A percentile compares a stretch with the other conserved stretches of the same genome.
These are phyloP conservation scores for Lachancea mirantina DNA, from an alignment of 805 yeast species.

Conservation along the genomic window DNA sequence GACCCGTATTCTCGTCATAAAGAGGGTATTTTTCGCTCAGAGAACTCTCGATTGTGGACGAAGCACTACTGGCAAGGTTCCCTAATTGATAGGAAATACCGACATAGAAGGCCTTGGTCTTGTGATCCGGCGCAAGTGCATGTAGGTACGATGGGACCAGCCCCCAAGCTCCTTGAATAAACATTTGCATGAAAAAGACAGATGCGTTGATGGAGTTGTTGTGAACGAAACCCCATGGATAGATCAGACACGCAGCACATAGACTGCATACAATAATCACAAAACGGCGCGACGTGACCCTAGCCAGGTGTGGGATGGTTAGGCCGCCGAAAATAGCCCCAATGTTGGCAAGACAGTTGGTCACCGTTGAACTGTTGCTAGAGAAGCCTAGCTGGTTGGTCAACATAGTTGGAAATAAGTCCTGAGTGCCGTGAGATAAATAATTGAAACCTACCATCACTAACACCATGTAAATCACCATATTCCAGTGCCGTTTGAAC, in stretches of 20 bases:
- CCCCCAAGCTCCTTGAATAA: conserved; percentile 66
- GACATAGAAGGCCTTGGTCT: conserved; percentile 49
- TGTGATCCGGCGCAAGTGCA: conserved; percentile 52
- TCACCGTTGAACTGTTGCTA: conserved; percentile 44
- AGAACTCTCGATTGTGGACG: conserved; percentile 59
- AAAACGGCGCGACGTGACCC: conserved; percentile 59
- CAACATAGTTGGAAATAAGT: conserved; percentile 58
- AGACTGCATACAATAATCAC: conserved; percentile 50
- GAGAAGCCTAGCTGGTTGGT: conserved; percentile 43
- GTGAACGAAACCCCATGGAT: conserved; percentile 53
- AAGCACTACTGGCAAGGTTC: conserved; percentile 57
- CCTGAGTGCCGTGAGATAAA: conserved; percentile 69
- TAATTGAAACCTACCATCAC: conserved; percentile 62
- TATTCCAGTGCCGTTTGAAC: conserved; percentile 47
- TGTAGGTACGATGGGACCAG: conserved; percentile 54
- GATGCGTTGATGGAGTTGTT: conserved; percentile 45
- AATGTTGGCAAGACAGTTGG: conserved; percentile 53
- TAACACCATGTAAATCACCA: conserved; percentile 46
- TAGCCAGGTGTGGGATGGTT: conserved; percentile 52
- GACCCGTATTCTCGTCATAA: conserved; percentile 30
- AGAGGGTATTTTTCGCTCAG: conserved; percentile 48
- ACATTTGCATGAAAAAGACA: conserved; percentile 52
- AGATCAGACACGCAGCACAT: conserved; percentile 50
- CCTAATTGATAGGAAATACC: conserved; percentile 63
- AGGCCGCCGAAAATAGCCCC: conserved; percentile 66